Evolutionary conservation across 2,329 filamentous ascomycete genomes (phyloP).

Genomic region (Didymellaceae sp.): DNA sequence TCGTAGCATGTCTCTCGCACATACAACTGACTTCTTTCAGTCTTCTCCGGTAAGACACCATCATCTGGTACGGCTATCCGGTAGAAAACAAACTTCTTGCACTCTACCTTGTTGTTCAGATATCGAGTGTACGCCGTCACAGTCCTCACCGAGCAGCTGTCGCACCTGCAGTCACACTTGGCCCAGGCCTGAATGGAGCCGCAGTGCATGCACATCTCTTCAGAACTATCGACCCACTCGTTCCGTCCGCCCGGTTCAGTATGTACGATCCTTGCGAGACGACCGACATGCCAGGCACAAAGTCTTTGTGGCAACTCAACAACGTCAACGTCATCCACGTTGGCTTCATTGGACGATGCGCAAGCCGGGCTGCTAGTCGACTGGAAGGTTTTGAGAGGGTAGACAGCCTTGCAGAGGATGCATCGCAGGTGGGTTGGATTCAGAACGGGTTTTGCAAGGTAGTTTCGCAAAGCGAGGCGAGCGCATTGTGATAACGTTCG

Average conservation of each 20-base stretch:
- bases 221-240: conserved; percentile 35
- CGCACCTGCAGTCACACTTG: conserved; percentile 38
- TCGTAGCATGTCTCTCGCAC: conserved; percentile 33
- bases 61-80: conserved; percentile 11
- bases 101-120: conserved; percentile 37
- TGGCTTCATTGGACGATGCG: conserved; percentile 6
- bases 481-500: conserved; percentile 33
- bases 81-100: conserved; percentile 35
- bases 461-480: conserved; percentile 36
- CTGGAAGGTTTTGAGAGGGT: conserved; percentile 38
- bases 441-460: conserved; percentile 25
- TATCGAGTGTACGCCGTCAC: conserved; percentile 43
- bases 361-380: conserved; percentile 42
- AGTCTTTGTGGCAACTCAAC: conserved; percentile 39
- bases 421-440: conserved; percentile 34
- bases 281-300: conserved; percentile 46
- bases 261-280: conserved; percentile 30
- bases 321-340: conserved; percentile 23
- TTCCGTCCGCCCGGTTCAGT: conserved; percentile 32
- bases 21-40: conserved; percentile 23
- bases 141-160: conserved; percentile 36
- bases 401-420: conserved; percentile 39
- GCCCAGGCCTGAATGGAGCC: conserved; percentile 36
- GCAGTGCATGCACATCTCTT: conserved; percentile 46
- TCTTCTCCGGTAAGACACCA: not conserved